Base-by-base conservation (phyloP, 2,329 filamentous ascomycete genomes). In the Colletotrichum agaves region DNA sequence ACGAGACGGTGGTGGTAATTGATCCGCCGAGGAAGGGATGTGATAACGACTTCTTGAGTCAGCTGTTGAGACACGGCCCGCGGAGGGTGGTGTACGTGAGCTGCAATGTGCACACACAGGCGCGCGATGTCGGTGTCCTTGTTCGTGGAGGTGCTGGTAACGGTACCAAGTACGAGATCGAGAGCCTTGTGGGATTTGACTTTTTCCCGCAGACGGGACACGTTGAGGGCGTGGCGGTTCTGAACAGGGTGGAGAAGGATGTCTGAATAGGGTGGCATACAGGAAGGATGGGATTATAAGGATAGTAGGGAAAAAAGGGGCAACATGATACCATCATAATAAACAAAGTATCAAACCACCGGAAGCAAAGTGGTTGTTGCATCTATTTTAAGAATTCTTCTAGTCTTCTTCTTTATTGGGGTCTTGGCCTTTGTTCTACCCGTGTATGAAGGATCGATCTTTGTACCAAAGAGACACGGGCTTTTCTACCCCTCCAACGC, bases 31-130 rank as follows among this genome's bases (percentile, higher is more conserved):
- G 96, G 47, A 99, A 98, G 79, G 96, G 96, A 10, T 98, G 96
- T 77, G 95, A 97, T 73, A 88, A 90, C 53, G 87, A 87, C 71
- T 99, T 99, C 78, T 81, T 99, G 46, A 79, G 83, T 15, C 96
- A 99, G 82, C 80, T 99, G 74, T 81, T 98, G 61, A 79, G 82
- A 5, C 98, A 93, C 74, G 91, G 87, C 0, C 95, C 96, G 0
- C 85, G 85, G 71, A 85, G 96, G 67, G 88, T 99, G 11, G 89
- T 97, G 4, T 99, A 99, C 77, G 95, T 99, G 44, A 97, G 93
- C 76, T 99, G 96, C 75, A 99, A 99, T 75, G 96, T 99, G 71
- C 96, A 99, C 77, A 98, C 95, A 8, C 96, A 98, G 85, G 96
- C 96, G 13, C 84, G 96, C 60, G 96, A 99, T 79, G 90, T 99